Evolutionary conservation across 345 rosid genomes (phyloP).

Genomic region (Eucalyptus sp.): DNA sequence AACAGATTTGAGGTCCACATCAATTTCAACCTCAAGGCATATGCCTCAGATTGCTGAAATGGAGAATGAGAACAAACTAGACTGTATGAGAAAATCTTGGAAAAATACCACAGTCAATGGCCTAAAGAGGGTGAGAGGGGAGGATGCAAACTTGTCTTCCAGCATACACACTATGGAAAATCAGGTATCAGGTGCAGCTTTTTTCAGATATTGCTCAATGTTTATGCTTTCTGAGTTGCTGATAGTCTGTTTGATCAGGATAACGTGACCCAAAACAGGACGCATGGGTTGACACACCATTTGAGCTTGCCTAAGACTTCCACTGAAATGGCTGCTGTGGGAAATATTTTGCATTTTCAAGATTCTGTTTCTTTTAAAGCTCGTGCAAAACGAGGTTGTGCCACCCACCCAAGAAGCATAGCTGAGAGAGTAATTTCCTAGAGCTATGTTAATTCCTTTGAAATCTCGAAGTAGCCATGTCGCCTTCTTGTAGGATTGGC

Average conservation of each 20-base stretch:
- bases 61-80: slow-evolving; percentile 9
- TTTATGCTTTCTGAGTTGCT: neutral
- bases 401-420: slow-evolving; percentile 89
- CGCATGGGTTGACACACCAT: slow-evolving; percentile 38
- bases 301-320: slow-evolving; percentile 53
- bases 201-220: neutral
- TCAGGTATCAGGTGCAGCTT: slow-evolving; percentile 10
- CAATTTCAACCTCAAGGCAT: slow-evolving; percentile 6
- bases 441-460: neutral
- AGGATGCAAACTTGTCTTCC: slow-evolving; percentile 5
- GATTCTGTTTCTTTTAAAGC: slow-evolving; percentile 61
- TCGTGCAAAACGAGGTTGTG: slow-evolving; percentile 76
- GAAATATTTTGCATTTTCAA: slow-evolving; percentile 35
- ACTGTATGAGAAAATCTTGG: slow-evolving; percentile 2
- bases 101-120: slow-evolving; percentile 12
- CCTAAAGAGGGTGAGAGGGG: slow-evolving; percentile 13
- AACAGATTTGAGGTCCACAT: slow-evolving; percentile 6
- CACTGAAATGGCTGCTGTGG: slow-evolving; percentile 27
- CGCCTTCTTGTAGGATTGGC: neutral
- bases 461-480: neutral
- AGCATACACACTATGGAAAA: neutral
- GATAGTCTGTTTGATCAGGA: slow-evolving; percentile 14
- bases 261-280: slow-evolving; percentile 16
- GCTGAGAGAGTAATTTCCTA: slow-evolving; percentile 63
- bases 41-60: slow-evolving; percentile 20